phyloP scores from a whole-genome alignment of 345 rosid genomes.

The Acer campestre region DNA sequence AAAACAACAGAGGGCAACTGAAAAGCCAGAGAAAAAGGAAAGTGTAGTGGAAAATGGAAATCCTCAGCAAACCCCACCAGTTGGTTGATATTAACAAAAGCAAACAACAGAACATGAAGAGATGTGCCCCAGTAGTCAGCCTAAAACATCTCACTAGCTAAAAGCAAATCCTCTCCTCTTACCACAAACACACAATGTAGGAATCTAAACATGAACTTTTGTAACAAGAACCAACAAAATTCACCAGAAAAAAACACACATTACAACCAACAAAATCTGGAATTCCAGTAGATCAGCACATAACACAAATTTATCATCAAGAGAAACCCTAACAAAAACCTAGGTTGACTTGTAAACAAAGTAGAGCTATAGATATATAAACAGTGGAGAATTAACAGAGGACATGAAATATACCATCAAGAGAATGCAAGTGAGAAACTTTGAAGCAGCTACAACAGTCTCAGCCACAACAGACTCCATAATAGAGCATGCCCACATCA shows the following conservation, averaged over 20 bases:
- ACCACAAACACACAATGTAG: slow-evolving; percentile 7
- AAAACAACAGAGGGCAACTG: background rate
- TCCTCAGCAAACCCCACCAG: slow-evolving; percentile 8
- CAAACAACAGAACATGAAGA: background rate
- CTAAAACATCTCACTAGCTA: background rate
- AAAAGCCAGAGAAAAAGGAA: background rate
- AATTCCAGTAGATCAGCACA: background rate
- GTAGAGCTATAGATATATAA: background rate
- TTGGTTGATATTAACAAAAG: background rate
- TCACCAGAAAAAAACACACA: background rate
- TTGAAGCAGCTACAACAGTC: slow-evolving; percentile 37
- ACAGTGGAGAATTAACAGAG: background rate
- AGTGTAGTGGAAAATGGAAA: background rate
- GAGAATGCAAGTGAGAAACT: slow-evolving; percentile 51
- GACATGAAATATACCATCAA: slow-evolving; percentile 36
- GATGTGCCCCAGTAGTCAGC: background rate
- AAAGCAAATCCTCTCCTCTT: slow-evolving; percentile 11
- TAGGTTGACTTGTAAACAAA: background rate
- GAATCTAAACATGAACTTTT: background rate
- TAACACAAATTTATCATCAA: background rate
- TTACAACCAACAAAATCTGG: slow-evolving; percentile 7
- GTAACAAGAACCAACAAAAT: background rate
- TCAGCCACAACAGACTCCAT: slow-evolving; percentile 38
- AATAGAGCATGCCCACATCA: slow-evolving; percentile 33
- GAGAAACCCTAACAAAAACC: slow-evolving; percentile 1